Evolutionary conservation across 176 grass and related monocot genomes (phyloP).

Genomic region (Musa acuminata): DNA sequence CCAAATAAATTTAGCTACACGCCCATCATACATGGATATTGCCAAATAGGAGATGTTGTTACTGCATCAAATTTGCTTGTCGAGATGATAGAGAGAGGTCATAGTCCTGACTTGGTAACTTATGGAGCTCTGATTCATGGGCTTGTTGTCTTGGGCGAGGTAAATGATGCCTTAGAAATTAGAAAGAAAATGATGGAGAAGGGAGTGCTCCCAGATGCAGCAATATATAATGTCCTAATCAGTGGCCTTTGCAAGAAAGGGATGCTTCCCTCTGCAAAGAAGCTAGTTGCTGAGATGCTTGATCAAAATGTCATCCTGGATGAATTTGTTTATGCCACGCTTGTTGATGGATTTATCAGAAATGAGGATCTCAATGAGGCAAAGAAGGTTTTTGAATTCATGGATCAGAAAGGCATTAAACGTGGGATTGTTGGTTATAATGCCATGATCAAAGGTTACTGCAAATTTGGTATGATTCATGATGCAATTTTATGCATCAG

Average conservation of each 20-base stretch:
- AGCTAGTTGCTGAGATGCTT: slow-evolving; percentile 69
- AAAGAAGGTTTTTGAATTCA: slow-evolving; percentile 59
- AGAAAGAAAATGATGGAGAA: slow-evolving; percentile 60
- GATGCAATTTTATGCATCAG: slow-evolving; percentile 49
- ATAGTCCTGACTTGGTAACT: slow-evolving; percentile 55
- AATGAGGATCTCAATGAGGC: slow-evolving; percentile 53
- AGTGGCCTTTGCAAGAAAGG: slow-evolving; percentile 71
- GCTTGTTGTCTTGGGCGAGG: slow-evolving; percentile 42
- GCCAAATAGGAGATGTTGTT: slow-evolving; percentile 29
- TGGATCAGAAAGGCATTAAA: slow-evolving; percentile 37
- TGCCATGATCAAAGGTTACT: slow-evolving; percentile 85
- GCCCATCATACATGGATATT: slow-evolving; percentile 54
- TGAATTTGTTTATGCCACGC: slow-evolving; percentile 76
- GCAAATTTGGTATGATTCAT: slow-evolving; percentile 60
- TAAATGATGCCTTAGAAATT: slow-evolving; percentile 47
- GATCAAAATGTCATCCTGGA: slow-evolving; percentile 59
- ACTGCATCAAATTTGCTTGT: slow-evolving; percentile 47
- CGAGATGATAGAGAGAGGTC: slow-evolving; percentile 55
- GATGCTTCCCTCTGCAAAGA: slow-evolving; percentile 68
- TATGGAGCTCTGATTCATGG: slow-evolving; percentile 64
- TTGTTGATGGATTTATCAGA: slow-evolving; percentile 80
- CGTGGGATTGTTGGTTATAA: slow-evolving; percentile 55
- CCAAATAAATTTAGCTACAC: slow-evolving; percentile 59
- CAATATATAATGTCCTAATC: slow-evolving; percentile 75
- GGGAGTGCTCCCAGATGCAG: slow-evolving; percentile 45